Percentiles rank a stretch among this genome's conserved stretches.
These are phyloP conservation scores for Macadamia tetraphylla DNA, from an alignment of 164 flowering plant species.

Conservation along the genomic window DNA sequence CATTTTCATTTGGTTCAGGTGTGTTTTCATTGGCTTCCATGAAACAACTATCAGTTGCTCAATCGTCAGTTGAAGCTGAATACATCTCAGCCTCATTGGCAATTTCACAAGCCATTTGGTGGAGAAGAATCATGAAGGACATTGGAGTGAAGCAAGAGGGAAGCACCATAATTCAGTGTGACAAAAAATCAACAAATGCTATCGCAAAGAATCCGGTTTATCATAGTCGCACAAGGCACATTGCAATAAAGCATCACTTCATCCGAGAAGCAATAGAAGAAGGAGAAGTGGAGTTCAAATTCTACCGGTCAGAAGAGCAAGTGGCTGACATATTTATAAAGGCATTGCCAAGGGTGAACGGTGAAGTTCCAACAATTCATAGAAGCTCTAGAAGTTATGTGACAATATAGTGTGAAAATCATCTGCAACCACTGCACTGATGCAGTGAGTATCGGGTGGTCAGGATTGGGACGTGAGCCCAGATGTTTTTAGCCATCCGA, in stretches of 20 bases:
- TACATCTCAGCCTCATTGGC: constrained; percentile 10
- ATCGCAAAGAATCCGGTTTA: background rate
- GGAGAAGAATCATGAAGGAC: constrained; percentile 1
- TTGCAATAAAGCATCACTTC: background rate
- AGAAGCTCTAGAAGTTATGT: too few species aligned
- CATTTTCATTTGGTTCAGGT: background rate
- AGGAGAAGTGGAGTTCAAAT: background rate
- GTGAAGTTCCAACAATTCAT: background rate
- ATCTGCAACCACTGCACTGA: too few species aligned
- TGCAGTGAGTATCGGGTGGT: too few species aligned
- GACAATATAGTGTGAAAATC: too few species aligned
- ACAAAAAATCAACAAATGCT: background rate
- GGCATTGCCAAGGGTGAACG: background rate
- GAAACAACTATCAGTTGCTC: constrained; percentile 3
- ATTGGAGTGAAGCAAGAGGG: background rate
- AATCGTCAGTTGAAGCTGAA: constrained; percentile 11
- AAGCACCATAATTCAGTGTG: background rate
- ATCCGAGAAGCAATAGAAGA: background rate
- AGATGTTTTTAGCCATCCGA: too few species aligned
- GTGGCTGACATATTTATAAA: background rate
- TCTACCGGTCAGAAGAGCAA: background rate
- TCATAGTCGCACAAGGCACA: background rate
- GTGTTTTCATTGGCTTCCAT: constrained; percentile 11
- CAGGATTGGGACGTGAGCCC: too few species aligned
- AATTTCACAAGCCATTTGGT: constrained; percentile 9